Evolutionary conservation across 192 early-diverging fungal species (phyloP).

Genomic region (Gigaspora rosea): DNA sequence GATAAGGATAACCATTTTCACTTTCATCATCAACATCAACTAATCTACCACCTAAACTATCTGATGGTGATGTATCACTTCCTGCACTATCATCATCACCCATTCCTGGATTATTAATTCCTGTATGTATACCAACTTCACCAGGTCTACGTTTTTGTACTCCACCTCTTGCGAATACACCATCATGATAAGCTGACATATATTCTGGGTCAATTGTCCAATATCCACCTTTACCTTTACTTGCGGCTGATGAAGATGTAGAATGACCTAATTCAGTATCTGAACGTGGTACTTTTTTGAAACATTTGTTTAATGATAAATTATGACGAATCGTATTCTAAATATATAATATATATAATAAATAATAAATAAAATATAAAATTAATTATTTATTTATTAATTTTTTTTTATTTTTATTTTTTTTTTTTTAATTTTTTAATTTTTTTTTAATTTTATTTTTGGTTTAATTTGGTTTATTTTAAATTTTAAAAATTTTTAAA

Average conservation of each 20-base stretch:
- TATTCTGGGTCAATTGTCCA: conserved; percentile 68
- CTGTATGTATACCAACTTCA: conserved; percentile 15
- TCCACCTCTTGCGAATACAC: conserved; percentile 30
- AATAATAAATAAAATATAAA: conserved; percentile 22
- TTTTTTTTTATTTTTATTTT: background rate
- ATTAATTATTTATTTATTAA: background rate
- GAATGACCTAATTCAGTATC: conserved; percentile 58
- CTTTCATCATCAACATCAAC: conserved; percentile 20
- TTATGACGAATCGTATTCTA: conserved; percentile 90
- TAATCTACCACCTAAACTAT: conserved; percentile 24
- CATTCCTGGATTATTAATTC: background rate
- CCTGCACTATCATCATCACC: conserved; percentile 27
- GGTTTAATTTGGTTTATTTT: too few species aligned
- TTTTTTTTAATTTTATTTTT: too few species aligned
- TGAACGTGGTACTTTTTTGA: conserved; percentile 74
- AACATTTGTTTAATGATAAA: conserved; percentile 77
- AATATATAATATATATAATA: too few species aligned
- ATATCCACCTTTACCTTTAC: conserved; percentile 79
- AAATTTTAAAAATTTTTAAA: too few species aligned
- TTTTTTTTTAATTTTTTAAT: background rate
- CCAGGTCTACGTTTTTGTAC: conserved; percentile 34
- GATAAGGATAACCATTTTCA: conserved; percentile 5
- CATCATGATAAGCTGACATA: conserved; percentile 33
- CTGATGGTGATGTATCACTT: background rate
- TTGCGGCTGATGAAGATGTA: conserved; percentile 7